These are phyloP conservation scores for Coemansia sp. DNA, from an alignment of 192 early-diverging fungal genomes.

Conservation along the genomic window DNA sequence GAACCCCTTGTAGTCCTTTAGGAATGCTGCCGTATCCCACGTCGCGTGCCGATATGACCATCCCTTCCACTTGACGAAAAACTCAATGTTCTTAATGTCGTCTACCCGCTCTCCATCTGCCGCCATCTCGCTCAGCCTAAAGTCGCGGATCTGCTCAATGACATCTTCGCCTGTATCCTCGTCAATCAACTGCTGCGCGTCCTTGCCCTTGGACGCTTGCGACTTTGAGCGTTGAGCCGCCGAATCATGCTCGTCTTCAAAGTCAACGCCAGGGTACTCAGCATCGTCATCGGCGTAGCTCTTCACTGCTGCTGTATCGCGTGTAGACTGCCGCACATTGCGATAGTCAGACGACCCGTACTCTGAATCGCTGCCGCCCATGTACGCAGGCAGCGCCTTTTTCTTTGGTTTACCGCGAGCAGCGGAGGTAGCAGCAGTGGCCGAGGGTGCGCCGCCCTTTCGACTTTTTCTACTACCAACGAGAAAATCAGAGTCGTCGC, in stretches of 20 bases:
- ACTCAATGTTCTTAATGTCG: conserved; percentile 67
- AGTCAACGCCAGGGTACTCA: conserved; percentile 46
- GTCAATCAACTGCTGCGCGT: conserved; percentile 40
- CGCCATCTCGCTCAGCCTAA: conserved; percentile 29
- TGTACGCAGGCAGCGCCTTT: conserved; percentile 34
- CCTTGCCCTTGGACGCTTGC: conserved; percentile 23
- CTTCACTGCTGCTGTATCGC: conserved; percentile 37
- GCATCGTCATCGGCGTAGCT: conserved; percentile 56
- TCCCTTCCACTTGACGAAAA: conserved; percentile 93
- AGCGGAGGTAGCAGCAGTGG: background rate
- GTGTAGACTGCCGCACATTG: conserved; percentile 44
- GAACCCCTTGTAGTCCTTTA: conserved; percentile 79
- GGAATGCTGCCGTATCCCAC: conserved; percentile 76
- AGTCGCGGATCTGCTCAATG: conserved; percentile 58
- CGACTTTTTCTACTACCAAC: conserved; percentile 28
- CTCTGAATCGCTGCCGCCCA: conserved; percentile 55
- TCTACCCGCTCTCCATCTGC: conserved; percentile 30
- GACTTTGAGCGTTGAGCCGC: conserved; percentile 18
- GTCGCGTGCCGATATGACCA: conserved; percentile 89
- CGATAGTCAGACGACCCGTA: conserved; percentile 54
- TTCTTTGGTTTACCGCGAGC: conserved; percentile 39
- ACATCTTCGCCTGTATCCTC: conserved; percentile 47
- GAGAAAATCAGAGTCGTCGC: conserved; percentile 48
- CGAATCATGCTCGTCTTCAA: conserved; percentile 43
- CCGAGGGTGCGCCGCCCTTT: conserved; percentile 25